These are phyloP conservation scores for Populus hybrid DNA, from an alignment of 441 rosid genomes.

Conservation along the genomic window DNA sequence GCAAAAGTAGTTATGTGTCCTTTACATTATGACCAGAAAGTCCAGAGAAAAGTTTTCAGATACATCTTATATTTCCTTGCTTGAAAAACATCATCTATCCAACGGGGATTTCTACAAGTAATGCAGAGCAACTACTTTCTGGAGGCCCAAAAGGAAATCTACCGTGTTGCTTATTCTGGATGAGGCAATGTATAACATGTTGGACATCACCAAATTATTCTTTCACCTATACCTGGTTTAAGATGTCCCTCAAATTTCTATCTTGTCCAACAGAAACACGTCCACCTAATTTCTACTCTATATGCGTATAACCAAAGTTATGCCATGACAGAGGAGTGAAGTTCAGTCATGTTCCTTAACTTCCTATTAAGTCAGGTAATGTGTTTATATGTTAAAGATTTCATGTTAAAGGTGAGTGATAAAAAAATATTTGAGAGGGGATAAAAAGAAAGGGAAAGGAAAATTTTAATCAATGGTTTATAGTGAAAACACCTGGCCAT, in stretches of 20 bases:
- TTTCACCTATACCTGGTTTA: neutral
- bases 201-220: neutral
- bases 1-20: neutral
- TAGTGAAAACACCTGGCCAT: slow-evolving; percentile 53
- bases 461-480: neutral
- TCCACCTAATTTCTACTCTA: neutral
- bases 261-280: neutral
- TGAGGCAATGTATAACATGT: slow-evolving; percentile 5
- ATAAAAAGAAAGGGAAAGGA: slow-evolving; percentile 1
- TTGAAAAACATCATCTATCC: neutral
- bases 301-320: neutral
- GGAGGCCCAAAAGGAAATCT: neutral
- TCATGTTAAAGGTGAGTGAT: neutral
- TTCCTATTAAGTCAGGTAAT: neutral
- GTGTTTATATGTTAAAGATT: neutral
- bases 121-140: neutral
- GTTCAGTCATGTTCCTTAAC: neutral
- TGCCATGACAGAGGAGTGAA: neutral
- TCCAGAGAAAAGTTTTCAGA: neutral
- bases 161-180: neutral
- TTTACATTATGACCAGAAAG: neutral
- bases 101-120: neutral
- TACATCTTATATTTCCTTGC: neutral
- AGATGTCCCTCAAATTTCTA: neutral
- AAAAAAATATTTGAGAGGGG: neutral